Evolutionary conservation across 129 eudicot genomes (phyloP).

Genomic region (Ambrosia artemisiifolia): DNA sequence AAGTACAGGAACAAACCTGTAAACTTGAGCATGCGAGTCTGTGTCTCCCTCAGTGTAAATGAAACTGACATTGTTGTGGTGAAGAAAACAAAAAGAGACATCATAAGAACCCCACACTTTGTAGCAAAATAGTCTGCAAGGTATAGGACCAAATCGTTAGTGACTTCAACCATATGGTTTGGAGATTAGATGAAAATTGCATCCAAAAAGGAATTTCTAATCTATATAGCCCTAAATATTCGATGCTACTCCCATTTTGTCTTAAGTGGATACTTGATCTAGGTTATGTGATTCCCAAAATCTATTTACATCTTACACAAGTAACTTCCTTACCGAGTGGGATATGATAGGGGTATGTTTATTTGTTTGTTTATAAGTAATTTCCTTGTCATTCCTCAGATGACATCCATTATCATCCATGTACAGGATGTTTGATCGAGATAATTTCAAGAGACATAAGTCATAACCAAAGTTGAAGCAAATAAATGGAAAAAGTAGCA

Average conservation of each 20-base stretch:
- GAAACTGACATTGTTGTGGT: conserved; percentile 99
- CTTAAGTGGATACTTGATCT: neutral
- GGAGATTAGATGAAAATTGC: neutral
- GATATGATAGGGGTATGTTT: no score
- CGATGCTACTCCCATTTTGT: neutral
- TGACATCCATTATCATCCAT: neutral
- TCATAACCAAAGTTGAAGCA: neutral
- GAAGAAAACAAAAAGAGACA: conserved; percentile 99
- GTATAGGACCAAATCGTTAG: neutral
- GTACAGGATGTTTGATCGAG: neutral
- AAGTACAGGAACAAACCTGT: conserved; percentile 57
- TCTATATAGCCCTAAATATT: neutral
- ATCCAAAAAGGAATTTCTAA: neutral
- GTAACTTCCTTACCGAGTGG: no score
- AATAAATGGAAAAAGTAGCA: conserved; percentile 27
- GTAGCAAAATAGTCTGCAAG: conserved; percentile 90
- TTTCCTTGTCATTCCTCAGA: neutral
- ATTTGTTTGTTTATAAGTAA: neutral
- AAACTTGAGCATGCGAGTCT: conserved; percentile 98
- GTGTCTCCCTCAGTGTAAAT: conserved; percentile 96
- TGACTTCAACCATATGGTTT: neutral
- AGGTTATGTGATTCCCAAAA: neutral
- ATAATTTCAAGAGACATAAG: neutral
- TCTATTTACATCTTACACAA: no score
- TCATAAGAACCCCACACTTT: conserved; percentile 96